phyloP scores from a whole-genome alignment of 1,139 yeast species.

The Spencermartinsiella ligniputridi region DNA sequence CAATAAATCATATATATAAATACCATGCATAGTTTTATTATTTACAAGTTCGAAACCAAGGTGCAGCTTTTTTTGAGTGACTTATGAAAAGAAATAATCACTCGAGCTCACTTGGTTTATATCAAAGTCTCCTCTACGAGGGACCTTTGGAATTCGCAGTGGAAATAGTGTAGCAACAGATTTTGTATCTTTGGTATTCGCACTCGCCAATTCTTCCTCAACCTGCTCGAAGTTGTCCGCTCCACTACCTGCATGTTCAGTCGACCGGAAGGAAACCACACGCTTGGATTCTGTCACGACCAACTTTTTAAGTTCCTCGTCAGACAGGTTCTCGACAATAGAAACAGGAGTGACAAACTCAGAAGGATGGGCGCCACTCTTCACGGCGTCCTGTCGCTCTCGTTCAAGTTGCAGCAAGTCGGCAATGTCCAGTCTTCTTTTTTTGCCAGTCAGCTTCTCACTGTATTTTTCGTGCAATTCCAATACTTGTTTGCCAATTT shows the following conservation, averaged over 20 bases:
- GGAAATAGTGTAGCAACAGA: slow-evolving; percentile 44
- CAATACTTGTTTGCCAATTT: slow-evolving; percentile 36
- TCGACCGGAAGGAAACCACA: slow-evolving; percentile 21
- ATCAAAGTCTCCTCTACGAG: slow-evolving; percentile 80
- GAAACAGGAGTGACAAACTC: slow-evolving; percentile 66
- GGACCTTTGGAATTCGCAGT: slow-evolving; percentile 66
- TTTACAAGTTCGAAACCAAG: no score
- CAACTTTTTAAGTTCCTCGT: slow-evolving; percentile 25
- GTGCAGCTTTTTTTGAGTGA: no score
- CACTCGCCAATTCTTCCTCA: slow-evolving; percentile 8
- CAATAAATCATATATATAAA: no score
- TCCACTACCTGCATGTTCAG: slow-evolving; percentile 36
- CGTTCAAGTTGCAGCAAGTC: slow-evolving; percentile 76
- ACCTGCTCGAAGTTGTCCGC: slow-evolving; percentile 23
- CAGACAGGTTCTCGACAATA: slow-evolving; percentile 42
- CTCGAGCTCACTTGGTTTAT: slow-evolving; percentile 68
- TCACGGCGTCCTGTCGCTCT: slow-evolving; percentile 48
- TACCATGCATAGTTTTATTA: no score
- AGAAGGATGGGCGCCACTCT: slow-evolving; percentile 50
- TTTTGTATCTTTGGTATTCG: slow-evolving; percentile 1
- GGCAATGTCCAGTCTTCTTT: slow-evolving; percentile 56
- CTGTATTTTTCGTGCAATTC: slow-evolving; percentile 39
- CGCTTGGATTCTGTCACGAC: slow-evolving; percentile 13
- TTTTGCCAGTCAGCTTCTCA: slow-evolving; percentile 29
- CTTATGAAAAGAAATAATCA: slow-evolving; percentile 65